phyloP scores from a whole-genome alignment of 495 filamentous ascomycete species.

The Trichoderma asperelloides region DNA sequence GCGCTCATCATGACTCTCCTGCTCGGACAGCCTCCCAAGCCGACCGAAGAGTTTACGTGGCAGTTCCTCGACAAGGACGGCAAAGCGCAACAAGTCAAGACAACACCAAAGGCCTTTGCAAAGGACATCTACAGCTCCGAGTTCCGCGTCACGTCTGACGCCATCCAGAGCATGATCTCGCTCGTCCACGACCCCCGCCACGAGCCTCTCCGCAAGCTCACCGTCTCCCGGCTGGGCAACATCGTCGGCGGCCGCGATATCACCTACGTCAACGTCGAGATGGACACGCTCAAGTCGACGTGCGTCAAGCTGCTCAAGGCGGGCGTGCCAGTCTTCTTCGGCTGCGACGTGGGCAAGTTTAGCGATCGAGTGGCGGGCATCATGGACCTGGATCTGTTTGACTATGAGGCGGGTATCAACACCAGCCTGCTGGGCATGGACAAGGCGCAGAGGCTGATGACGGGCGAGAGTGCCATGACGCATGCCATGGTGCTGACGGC shows the following conservation, averaged over 20 bases:
- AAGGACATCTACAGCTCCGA: constrained; percentile 40
- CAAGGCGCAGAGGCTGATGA: constrained; percentile 62
- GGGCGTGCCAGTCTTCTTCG: constrained; percentile 78
- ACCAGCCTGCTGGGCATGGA: constrained; percentile 53
- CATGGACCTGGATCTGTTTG: constrained; percentile 63
- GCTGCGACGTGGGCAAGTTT: constrained; percentile 78
- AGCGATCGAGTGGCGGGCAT: constrained; percentile 55
- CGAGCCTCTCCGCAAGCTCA: constrained; percentile 57
- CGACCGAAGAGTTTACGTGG: constrained; percentile 63
- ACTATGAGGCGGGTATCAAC: constrained; percentile 74
- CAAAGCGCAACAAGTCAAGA: constrained; percentile 46
- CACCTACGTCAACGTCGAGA: constrained; percentile 75
- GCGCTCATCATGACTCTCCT: constrained; percentile 69
- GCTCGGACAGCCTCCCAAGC: constrained; percentile 65
- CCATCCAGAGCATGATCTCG: constrained; percentile 56
- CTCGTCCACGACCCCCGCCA: constrained; percentile 80
- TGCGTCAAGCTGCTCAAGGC: constrained; percentile 67
- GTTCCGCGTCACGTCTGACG: constrained; percentile 42
- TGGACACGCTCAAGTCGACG: constrained; percentile 59
- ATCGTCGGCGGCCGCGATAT: constrained; percentile 60
- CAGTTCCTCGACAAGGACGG: constrained; percentile 61
- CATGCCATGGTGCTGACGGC: constrained; percentile 87
- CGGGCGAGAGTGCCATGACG: constrained; percentile 71
- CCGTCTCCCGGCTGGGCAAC: constrained; percentile 71
- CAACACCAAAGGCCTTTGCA: constrained; percentile 60